Percentiles rank a stretch among this genome's conserved stretches.
Conservation (phyloP, 1,284 basidiomycete species). For the Anthracocystis panici-leucophaei region DNA sequence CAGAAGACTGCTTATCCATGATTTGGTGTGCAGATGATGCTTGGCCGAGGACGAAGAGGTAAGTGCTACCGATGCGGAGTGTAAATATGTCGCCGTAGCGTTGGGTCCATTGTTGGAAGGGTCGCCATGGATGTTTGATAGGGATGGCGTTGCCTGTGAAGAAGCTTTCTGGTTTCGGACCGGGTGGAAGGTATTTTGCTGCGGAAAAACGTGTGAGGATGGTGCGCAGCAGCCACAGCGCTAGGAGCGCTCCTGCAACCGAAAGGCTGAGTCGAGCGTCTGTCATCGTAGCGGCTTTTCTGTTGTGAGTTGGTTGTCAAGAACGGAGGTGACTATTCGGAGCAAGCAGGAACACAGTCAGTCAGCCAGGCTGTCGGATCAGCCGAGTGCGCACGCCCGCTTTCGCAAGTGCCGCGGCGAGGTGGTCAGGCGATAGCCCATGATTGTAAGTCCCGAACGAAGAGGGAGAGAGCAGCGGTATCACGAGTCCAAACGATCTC, state of each 20-base stretch:
- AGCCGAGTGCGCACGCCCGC: too few relatives aligned
- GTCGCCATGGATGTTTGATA: conserved; percentile 33
- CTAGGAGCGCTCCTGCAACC: not conserved
- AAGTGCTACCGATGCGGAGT: conserved; percentile 19
- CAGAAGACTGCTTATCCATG: conserved; percentile 23
- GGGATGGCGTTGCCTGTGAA: conserved; percentile 25
- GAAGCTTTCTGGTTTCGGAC: conserved; percentile 9
- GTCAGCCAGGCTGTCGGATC: too few relatives aligned
- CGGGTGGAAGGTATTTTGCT: conserved; percentile 18
- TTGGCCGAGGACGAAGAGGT: conserved; percentile 34
- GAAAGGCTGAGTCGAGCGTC: not conserved
- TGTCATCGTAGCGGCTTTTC: not conserved
- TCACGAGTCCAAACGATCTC: too few relatives aligned
- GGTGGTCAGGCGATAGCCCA: too few relatives aligned
- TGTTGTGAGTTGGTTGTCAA: not conserved
- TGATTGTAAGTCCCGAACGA: too few relatives aligned
- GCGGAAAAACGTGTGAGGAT: not conserved
- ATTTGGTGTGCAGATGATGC: conserved; percentile 34
- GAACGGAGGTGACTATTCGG: too few relatives aligned
- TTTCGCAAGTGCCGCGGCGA: too few relatives aligned
- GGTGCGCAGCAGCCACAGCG: not conserved
- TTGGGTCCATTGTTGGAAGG: conserved; percentile 36
- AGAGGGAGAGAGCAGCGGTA: too few relatives aligned
- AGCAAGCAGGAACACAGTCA: too few relatives aligned
- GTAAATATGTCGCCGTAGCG: conserved; percentile 42